Evolutionary conservation across 2,329 filamentous ascomycete species (phyloP), one percentile per base, ranked within the genome.

Genomic region (Penicillium sp.): DNA sequence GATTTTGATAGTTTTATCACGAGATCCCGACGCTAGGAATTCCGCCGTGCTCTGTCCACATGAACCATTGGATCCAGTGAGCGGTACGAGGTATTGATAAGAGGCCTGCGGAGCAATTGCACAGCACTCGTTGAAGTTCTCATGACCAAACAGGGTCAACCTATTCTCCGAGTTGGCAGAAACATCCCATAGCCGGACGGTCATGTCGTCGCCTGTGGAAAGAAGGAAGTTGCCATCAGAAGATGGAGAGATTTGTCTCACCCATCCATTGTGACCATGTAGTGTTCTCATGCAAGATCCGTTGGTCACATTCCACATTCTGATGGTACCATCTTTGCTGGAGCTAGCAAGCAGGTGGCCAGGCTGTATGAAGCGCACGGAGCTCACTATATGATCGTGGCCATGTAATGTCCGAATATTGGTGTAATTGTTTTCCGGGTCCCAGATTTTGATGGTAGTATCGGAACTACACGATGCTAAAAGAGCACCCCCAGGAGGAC

Each of bases 381-480:
- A 83, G 51, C 86, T 91, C 38, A 96, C 86, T 50, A 84, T 90
- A 64, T 96, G 90, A 56, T 96, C 90, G 65, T 96, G 90, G 4
- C 90, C 90, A 0, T 86, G 83, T 13, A 96, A 75, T 1, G 89
- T 96, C 33, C 89, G 80, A 41, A 94, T 91, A 60, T 95, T 95
- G 63, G 94, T 93, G 70, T 96, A 95, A 39, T 91, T 86, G 61
- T 94, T 86, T 33, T 80, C 79, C 1, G 90, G 89, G 54, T 96
- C 88, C 90, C 90, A 96, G 8, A 96, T 74, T 66, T 95, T 95
- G 67, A 96, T 94, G 2, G 88, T 94, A 30, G 95, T 70, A 63
- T 96, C 90, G 34, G 83, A 87, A 30, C 83, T 88, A 70, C 87
- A 94, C 2, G 84, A 89, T 21, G 84, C 87, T 43, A 94, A 75